phyloP scores from a whole-genome alignment of 139 green algal species.

The Micractinium conductrix region DNA sequence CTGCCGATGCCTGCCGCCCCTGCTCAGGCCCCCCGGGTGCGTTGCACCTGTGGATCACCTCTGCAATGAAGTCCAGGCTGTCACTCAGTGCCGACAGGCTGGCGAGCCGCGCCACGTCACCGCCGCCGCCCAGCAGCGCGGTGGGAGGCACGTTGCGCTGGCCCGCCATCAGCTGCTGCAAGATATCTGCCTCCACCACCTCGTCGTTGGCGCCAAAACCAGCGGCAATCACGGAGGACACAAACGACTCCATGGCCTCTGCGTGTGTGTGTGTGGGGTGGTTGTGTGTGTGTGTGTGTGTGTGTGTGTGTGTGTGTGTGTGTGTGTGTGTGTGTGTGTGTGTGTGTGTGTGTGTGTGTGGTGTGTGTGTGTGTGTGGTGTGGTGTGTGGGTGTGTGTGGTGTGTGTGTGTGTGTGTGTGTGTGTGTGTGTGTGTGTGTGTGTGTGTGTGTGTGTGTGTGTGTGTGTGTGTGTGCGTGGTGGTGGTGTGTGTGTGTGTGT shows the following conservation, averaged over 20 bases:
- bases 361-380: no score
- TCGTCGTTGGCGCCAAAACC: conserved; percentile 55
- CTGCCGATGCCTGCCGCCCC: background rate
- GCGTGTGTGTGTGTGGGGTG: no score
- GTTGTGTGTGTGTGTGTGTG: no score
- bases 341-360: no score
- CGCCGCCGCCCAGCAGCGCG: conserved; percentile 43
- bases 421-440: no score
- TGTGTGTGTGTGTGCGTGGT: no score
- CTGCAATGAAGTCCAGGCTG: conserved; percentile 60
- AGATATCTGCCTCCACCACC: conserved; percentile 50
- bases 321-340: no score
- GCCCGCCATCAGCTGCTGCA: conserved; percentile 44
- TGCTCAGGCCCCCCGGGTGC: background rate
- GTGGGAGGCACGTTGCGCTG: conserved; percentile 42
- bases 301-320: no score
- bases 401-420: no score
- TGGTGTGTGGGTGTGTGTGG: no score
- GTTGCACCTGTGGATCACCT: conserved; percentile 57
- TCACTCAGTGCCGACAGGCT: conserved; percentile 59
- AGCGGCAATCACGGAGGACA: conserved; percentile 35
- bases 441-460: no score
- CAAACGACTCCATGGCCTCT: conserved; percentile 50
- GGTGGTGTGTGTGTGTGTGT: no score
- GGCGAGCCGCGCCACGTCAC: conserved; percentile 26